phyloP scores from a whole-genome alignment of 192 early-diverging fungal species.

The Coemansia sp. region DNA sequence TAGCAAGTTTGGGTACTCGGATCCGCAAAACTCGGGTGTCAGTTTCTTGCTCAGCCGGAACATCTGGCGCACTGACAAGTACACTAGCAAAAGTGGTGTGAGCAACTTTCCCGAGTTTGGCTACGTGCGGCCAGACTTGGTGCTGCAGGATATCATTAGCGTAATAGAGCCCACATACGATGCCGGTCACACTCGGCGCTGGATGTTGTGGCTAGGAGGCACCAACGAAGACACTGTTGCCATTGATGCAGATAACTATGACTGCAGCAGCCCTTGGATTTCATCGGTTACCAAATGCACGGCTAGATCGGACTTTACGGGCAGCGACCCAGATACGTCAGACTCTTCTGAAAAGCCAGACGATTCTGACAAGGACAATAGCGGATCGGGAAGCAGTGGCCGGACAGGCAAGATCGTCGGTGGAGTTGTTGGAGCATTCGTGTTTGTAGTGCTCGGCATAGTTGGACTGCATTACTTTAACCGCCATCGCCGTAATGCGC shows the following conservation, averaged over 20 bases:
- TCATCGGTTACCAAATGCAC: slow-evolving; percentile 26
- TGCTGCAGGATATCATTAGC: slow-evolving; percentile 42
- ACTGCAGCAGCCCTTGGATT: slow-evolving; percentile 38
- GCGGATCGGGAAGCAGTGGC: slow-evolving; percentile 8
- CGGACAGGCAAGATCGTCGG: slow-evolving; percentile 44
- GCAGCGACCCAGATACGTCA: slow-evolving; percentile 3
- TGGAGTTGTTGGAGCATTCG: slow-evolving; percentile 36
- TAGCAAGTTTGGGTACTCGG: slow-evolving; percentile 37
- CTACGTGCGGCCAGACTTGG: slow-evolving; percentile 45
- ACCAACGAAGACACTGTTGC: slow-evolving; percentile 26
- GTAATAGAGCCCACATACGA: slow-evolving; percentile 39
- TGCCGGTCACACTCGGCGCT: slow-evolving; percentile 13
- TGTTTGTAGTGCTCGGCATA: slow-evolving; percentile 20
- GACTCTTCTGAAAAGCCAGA: background rate
- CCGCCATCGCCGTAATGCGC: slow-evolving; percentile 28
- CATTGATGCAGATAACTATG: slow-evolving; percentile 27
- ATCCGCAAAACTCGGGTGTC: slow-evolving; percentile 34
- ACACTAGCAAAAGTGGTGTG: slow-evolving; percentile 24
- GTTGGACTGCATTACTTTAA: slow-evolving; percentile 48
- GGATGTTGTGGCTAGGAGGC: slow-evolving; percentile 43
- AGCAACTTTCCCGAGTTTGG: slow-evolving; percentile 48
- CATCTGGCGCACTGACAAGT: slow-evolving; percentile 47
- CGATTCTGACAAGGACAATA: background rate
- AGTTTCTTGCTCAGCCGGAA: slow-evolving; percentile 25
- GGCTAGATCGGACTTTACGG: slow-evolving; percentile 31